These are phyloP conservation scores for Tetrapisispora fleetii DNA, from an alignment of 805 yeast genomes.

Conservation along the genomic window DNA sequence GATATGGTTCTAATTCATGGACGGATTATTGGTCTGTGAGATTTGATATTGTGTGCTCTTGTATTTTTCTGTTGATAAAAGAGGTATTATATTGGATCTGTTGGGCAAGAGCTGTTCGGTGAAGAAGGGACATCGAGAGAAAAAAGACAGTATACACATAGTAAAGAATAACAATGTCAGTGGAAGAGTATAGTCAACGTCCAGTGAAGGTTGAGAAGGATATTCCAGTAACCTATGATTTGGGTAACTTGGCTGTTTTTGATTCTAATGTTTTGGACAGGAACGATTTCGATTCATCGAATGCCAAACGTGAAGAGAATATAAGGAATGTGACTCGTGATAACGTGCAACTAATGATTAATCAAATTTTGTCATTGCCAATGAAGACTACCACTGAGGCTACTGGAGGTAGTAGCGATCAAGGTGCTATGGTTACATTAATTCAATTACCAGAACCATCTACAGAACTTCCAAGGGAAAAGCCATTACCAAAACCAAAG, in stretches of 20 bases:
- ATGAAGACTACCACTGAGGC: slow-evolving; percentile 78
- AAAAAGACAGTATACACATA: no score
- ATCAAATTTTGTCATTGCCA: slow-evolving; percentile 85
- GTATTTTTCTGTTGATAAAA: background rate
- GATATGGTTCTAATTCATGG: no score
- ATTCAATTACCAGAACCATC: slow-evolving; percentile 77
- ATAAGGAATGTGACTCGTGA: slow-evolving; percentile 69
- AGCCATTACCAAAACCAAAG: slow-evolving; percentile 86
- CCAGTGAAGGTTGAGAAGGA: slow-evolving; percentile 86
- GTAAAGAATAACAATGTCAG: background rate
- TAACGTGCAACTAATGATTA: slow-evolving; percentile 81
- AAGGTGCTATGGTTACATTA: slow-evolving; percentile 65
- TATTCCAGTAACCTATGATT: slow-evolving; percentile 79
- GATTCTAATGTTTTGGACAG: slow-evolving; percentile 81
- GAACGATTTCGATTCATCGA: slow-evolving; percentile 39
- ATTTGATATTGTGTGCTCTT: background rate
- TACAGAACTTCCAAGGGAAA: slow-evolving; percentile 85
- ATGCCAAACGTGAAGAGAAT: slow-evolving; percentile 53
- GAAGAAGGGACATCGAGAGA: no score
- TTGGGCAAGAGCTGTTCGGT: no score
- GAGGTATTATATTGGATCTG: no score
- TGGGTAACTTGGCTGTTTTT: slow-evolving; percentile 84
- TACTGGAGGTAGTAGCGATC: slow-evolving; percentile 43
- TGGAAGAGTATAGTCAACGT: slow-evolving; percentile 20
- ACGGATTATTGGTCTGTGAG: no score